Conservation (phyloP, 148 eudicot species). For the Beta vulgaris region DNA sequence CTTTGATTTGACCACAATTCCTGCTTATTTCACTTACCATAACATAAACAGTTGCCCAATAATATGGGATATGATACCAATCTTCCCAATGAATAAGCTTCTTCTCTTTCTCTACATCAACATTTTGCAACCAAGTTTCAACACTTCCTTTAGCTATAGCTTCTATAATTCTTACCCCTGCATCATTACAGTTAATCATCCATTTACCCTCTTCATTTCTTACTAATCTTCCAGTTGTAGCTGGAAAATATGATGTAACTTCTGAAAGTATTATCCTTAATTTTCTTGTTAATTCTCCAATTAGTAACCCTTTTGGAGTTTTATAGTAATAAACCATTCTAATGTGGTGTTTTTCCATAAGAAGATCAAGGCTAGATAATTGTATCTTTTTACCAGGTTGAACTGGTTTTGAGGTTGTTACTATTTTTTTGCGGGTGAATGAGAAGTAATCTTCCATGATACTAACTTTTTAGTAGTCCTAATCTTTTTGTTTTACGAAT, state of each 20-base stretch:
- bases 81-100: slow-evolving; percentile 64
- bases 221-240: slow-evolving; percentile 44
- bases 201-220: slow-evolving; percentile 43
- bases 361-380: slow-evolving; percentile 48
- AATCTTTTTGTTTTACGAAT: too few species aligned
- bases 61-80: slow-evolving; percentile 49
- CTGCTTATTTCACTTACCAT: slow-evolving; percentile 38
- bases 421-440: slow-evolving; percentile 41
- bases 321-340: slow-evolving; percentile 47
- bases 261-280: slow-evolving; percentile 44
- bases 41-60: slow-evolving; percentile 57
- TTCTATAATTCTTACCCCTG: slow-evolving; percentile 59
- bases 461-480: background rate
- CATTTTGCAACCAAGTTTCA: slow-evolving; percentile 50
- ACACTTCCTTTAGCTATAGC: slow-evolving; percentile 59
- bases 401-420: slow-evolving; percentile 43
- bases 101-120: slow-evolving; percentile 51
- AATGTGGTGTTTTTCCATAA: slow-evolving; percentile 53
- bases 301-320: slow-evolving; percentile 14
- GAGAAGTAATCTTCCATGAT: slow-evolving; percentile 32
- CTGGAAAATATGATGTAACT: slow-evolving; percentile 37
- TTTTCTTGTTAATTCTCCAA: slow-evolving; percentile 29
- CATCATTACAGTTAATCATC: slow-evolving; percentile 71
- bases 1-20: too few species aligned
- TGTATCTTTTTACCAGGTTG: slow-evolving; percentile 36